phyloP scores from a whole-genome alignment of 2,329 filamentous ascomycete species.

The Didymella keratinophila region DNA sequence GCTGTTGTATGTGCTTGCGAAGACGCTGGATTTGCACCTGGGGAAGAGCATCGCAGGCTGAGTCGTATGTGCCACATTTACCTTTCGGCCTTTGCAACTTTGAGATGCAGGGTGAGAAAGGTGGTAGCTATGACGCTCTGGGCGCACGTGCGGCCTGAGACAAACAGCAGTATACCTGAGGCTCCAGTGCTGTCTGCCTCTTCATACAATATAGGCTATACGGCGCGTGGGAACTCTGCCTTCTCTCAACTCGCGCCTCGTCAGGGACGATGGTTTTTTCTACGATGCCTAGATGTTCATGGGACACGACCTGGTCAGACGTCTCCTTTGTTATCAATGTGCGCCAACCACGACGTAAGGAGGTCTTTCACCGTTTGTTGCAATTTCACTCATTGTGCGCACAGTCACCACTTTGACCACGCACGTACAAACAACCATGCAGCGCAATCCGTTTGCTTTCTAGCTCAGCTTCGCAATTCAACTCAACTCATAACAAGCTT shows the following conservation, averaged over 20 bases:
- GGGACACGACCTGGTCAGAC: background rate
- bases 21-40: constrained; percentile 52
- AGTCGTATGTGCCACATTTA: background rate
- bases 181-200: background rate
- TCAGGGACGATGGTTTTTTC: background rate
- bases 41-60: constrained; percentile 13
- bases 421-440: background rate
- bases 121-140: background rate
- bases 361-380: constrained; percentile 2
- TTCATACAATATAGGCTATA: background rate
- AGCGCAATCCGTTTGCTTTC: constrained; percentile 1
- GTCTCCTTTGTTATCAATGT: background rate
- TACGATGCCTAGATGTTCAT: background rate
- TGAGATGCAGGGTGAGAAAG: background rate
- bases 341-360: background rate
- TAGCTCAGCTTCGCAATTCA: background rate
- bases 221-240: background rate
- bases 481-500: background rate
- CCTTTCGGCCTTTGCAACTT: background rate
- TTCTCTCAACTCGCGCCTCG: background rate
- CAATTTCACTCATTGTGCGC: constrained; percentile 1
- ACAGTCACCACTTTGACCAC: background rate
- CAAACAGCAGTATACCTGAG: background rate
- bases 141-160: background rate
- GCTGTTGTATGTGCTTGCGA: constrained; percentile 56